phyloP scores from a whole-genome alignment of 768 basidiomycete genomes.

The Thelephora ganbajun region DNA sequence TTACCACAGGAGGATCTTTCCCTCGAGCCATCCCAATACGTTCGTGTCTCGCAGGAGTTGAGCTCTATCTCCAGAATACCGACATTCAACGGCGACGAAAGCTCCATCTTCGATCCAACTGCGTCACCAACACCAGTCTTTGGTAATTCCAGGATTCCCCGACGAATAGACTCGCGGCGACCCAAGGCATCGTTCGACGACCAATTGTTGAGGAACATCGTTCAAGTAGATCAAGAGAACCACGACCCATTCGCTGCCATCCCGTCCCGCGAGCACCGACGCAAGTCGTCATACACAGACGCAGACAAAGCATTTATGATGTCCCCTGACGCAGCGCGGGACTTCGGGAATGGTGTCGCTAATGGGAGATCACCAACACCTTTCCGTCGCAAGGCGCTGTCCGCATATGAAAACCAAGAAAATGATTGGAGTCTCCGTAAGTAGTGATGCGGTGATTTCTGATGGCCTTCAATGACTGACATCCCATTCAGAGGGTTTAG shows the following conservation, averaged over 20 bases:
- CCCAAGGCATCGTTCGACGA: background rate
- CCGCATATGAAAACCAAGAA: background rate
- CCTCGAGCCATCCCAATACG: background rate
- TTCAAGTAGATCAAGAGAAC: background rate
- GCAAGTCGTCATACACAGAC: constrained; percentile 6
- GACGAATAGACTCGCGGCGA: background rate
- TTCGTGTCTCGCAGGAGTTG: background rate
- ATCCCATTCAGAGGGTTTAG: constrained; percentile 3
- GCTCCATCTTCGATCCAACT: too few species aligned
- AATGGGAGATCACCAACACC: background rate
- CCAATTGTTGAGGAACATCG: too few species aligned
- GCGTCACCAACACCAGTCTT: too few species aligned
- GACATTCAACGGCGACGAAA: background rate
- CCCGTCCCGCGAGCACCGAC: constrained; percentile 16
- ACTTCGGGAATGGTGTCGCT: too few species aligned
- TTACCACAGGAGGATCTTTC: background rate
- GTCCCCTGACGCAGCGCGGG: background rate
- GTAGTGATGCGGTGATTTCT: background rate
- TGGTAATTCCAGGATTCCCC: background rate
- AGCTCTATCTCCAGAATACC: background rate
- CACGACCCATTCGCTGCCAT: constrained; percentile 18
- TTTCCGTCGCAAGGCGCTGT: background rate
- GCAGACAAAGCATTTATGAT: background rate
- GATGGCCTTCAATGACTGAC: background rate
- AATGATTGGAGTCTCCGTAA: background rate